Conservation (phyloP, 331 rosid species). For the Malus hybrid region DNA sequence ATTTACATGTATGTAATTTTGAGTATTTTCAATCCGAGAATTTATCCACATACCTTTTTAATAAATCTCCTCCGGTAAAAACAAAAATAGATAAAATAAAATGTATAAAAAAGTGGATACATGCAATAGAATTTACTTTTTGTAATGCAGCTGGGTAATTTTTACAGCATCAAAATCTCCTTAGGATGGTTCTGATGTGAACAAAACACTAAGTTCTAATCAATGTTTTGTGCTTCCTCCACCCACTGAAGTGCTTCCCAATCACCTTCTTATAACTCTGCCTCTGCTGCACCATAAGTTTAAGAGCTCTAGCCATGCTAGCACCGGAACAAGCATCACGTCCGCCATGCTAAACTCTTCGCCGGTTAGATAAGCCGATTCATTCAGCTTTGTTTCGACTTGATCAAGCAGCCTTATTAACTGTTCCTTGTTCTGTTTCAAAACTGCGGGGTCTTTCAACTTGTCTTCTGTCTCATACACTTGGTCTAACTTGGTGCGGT, state of each 20-base stretch:
- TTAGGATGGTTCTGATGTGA: slow-evolving; percentile 59
- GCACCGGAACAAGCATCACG: slow-evolving; percentile 64
- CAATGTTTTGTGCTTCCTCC: slow-evolving; percentile 78
- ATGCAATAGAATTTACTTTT: background rate
- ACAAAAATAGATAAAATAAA: background rate
- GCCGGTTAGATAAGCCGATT: slow-evolving; percentile 56
- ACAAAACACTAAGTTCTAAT: slow-evolving; percentile 68
- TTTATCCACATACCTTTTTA: too few species aligned
- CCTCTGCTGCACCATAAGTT: slow-evolving; percentile 64
- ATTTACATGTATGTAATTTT: background rate
- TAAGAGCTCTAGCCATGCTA: slow-evolving; percentile 52
- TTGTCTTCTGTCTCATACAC: slow-evolving; percentile 77
- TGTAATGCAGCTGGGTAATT: background rate
- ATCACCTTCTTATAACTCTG: slow-evolving; percentile 84
- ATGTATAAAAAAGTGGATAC: background rate
- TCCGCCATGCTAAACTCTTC: slow-evolving; percentile 64
- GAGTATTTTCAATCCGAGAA: background rate
- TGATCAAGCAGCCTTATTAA: slow-evolving; percentile 62
- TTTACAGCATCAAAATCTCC: slow-evolving; percentile 47
- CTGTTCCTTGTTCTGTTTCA: slow-evolving; percentile 49
- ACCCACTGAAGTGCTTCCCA: slow-evolving; percentile 71
- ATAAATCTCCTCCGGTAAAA: background rate
- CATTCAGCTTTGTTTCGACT: slow-evolving; percentile 54
- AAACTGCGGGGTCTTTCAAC: slow-evolving; percentile 46
- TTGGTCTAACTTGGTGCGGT: slow-evolving; percentile 68